Evolutionary conservation across 768 basidiomycete genomes (phyloP), one percentile per base, ranked within the genome.

Genomic region (Auriscalpium vulgare): DNA sequence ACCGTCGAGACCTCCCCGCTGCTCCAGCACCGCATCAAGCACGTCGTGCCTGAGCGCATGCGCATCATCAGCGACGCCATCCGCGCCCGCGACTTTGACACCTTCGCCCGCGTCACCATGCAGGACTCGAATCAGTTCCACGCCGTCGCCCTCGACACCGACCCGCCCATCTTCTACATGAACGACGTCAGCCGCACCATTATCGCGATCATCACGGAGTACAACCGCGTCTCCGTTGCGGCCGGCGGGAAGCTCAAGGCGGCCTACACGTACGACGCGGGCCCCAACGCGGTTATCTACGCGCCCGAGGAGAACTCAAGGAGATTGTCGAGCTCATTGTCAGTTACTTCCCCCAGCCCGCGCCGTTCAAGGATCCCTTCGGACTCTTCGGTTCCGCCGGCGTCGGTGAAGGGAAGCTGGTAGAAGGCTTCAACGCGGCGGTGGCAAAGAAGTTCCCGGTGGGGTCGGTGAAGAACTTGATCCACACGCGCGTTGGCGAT

Each of bases 261-360:
- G 0, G 97, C 95, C 44, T 99, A 99, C 72, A 99, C 97, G n/a
- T 98, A 88, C 67, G 97, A 99, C 65, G 97, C 97, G 0, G 97
- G 97, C 36, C 97, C 97, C 13, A 99, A 99, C 72, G 95, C 95
- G 2, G 97, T 99, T 68, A 92, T 99, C 66, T 99, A 98, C 72
- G 82, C 93, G 0, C 79, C 81, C 4, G 77, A 85, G 62, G 78
- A 83, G 65, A 83, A 95, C 71, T 97, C 65, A 80, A 79, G 61
- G 82, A 86, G 69, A 87, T 99, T 62, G 74, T 93, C 47, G 74
- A 82, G 64, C 70, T 93, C 61, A 78, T 98, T 61, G 72, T 85
- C 54, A 74, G 78, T 56, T 97, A 88, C 72, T 99, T 99, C 83
- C 95, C 95, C 0, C 89, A 90, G 62, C 70, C 74, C n/a, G 76